Percentiles rank a stretch among this genome's conserved stretches.
These are phyloP conservation scores for Austroboletus novae-zelandiae DNA, from an alignment of 1,284 basidiomycete species.

Conservation along the genomic window DNA sequence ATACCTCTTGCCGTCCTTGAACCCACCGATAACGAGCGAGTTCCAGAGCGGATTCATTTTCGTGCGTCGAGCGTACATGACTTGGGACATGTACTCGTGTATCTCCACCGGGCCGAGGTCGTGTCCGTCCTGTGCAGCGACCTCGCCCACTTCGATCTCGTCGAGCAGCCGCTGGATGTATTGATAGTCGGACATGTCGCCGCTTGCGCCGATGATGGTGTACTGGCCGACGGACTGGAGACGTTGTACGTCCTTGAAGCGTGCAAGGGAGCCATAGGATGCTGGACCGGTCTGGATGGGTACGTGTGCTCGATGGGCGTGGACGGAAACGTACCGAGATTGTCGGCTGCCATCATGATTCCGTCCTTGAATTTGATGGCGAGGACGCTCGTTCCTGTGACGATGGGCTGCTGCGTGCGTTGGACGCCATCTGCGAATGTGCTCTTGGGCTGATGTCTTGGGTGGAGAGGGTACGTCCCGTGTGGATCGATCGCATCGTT, in stretches of 20 bases:
- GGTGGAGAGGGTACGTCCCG: slow-evolving; percentile 70
- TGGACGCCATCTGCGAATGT: slow-evolving; percentile 65
- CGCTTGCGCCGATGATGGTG: slow-evolving; percentile 89
- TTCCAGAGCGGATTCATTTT: slow-evolving; percentile 98
- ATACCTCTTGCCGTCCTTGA: slow-evolving; percentile 77
- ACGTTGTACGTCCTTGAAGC: slow-evolving; percentile 94
- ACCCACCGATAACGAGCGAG: slow-evolving; percentile 89
- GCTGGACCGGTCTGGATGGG: slow-evolving; percentile 46
- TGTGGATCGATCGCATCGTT: slow-evolving; percentile 72
- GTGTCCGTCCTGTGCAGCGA: slow-evolving; percentile 81
- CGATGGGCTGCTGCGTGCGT: slow-evolving; percentile 87
- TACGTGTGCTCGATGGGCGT: background rate
- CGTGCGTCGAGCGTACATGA: slow-evolving; percentile 88
- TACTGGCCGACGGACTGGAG: slow-evolving; percentile 81
- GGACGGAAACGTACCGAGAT: slow-evolving; percentile 64
- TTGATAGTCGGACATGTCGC: slow-evolving; percentile 99
- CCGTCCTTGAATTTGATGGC: slow-evolving; percentile 95
- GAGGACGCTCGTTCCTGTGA: slow-evolving; percentile 95
- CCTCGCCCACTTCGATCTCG: slow-evolving; percentile 74
- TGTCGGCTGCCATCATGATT: slow-evolving; percentile 99
- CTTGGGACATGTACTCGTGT: slow-evolving; percentile 88
- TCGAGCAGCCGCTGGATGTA: slow-evolving; percentile 83
- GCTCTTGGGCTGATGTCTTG: slow-evolving; percentile 49
- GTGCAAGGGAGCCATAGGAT: slow-evolving; percentile 95
- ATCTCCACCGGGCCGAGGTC: slow-evolving; percentile 86